Evolutionary conservation across 345 rosid species (phyloP), one percentile per base, ranked within the genome.

Genomic region (Aethionema arabicum): DNA sequence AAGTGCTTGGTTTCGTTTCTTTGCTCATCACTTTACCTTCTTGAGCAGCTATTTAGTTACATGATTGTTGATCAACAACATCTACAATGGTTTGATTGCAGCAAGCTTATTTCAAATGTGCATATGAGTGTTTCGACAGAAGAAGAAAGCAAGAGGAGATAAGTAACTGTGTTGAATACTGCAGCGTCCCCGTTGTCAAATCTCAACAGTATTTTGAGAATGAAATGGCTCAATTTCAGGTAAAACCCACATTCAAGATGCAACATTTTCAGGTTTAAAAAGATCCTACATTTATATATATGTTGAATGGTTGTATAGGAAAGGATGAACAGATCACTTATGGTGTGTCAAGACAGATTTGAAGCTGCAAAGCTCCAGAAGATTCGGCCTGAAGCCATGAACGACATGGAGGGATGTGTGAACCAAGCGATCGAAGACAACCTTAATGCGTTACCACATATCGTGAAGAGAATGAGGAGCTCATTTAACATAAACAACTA

Each of bases 91-190:
- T 11, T 50, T 63, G 12, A 8, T 58, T 78, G 82, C 95, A 86
- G 98, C 88, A 85, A 91, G 95, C 96, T 4, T 91, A 88, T 71
- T 88, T 91, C 90, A 91, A 82, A 50, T 91, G 96, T 68, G 98
- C 96, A 2, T 79, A 85, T 11, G 91, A 83, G 58, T 91, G 98
- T 88, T 88, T 88, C 66, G 98, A 91, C 74, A 73, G 91, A 74
- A 79, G 77, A 42, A 74, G 86, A 61, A 83, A 70, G 51, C 88
- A 88, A 68, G 90, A 91, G 49, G 96, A 88, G 66, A 83, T 91
- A 35, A 76, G 85, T 69, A 75, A 65, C 68, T 91, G 96, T 32
- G 96, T 82, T 3, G 95, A 91, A 51, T 11, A 82, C 63, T 91
- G 98, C 58, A 86, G 89, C 67, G 77, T 79, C 42, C 95, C 93